Base-by-base conservation (phyloP, 768 basidiomycete species). In the Amanita inopinata region DNA sequence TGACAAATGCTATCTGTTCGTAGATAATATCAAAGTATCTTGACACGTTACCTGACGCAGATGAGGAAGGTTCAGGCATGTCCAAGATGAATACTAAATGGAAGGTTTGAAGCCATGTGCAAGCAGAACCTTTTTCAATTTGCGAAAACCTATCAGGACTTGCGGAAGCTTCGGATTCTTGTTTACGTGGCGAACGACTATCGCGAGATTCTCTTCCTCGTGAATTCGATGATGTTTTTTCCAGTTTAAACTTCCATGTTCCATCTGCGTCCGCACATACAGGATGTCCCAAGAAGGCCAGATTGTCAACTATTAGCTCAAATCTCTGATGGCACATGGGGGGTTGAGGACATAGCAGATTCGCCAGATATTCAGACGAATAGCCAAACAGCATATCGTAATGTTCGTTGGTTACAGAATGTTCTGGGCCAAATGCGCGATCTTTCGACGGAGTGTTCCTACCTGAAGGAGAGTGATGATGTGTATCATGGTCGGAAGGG, bases 271-370 rank as follows among this genome's bases (percentile, higher is more conserved):
- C 83, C 8, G 75, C 76, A 55, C 83, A 86, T 2, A 97, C 91
- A 1, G 94, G 96, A 58, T 98, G 93, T 0, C 96, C 96, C 33
- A 97, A 71, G 58, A 97, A 98, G 4, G 80, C 87, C 18, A 98
- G 70, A 52, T 92, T 83, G 56, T 98, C 92, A 18, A 96, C 83
- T 30, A 88, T 62, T 22, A 99, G 74, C 57, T 94, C 91, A 56
- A 96, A 97, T 54, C 89, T 89, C 59, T 90, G 87, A 60, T 99
- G 90, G 53, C 91, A 96, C 59, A 92, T 77, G 10, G 79, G 70
- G 22, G 67, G 63, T 33, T 79, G 72, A 0, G 94, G 92, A 46
- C 83, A 85, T 2, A 98, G 69, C 50, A 94, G 64, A 33, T 73
- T 73, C 18, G 88, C 86, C 22, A 98, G 69, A 54, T 90, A 86